Conservation (phyloP, 176 grass and related monocot species). For the Phyllostachys edulis region DNA sequence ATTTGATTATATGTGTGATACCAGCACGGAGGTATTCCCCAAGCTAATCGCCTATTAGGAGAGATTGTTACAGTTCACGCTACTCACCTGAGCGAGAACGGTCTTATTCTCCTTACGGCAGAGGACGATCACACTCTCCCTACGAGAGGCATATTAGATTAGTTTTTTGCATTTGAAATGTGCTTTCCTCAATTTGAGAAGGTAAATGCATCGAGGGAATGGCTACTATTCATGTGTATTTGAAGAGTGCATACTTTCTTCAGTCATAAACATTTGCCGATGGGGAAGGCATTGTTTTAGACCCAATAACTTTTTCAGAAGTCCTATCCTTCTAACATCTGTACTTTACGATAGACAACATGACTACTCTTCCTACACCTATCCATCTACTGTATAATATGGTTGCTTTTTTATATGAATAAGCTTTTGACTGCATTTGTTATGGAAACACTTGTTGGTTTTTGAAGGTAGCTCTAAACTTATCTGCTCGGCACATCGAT, state of each 20-base stretch:
- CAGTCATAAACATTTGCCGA: conserved; percentile 1
- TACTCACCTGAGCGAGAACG: conserved; percentile 44
- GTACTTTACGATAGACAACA: not conserved
- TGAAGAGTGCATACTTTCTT: not conserved
- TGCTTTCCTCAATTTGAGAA: not conserved
- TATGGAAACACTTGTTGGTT: not conserved
- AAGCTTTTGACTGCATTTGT: not conserved
- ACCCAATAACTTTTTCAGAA: not conserved
- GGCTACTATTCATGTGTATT: not conserved
- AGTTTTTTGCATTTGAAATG: not conserved
- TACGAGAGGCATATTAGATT: conserved; percentile 13
- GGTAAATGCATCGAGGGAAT: not conserved
- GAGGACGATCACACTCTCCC: conserved; percentile 17
- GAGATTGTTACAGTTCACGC: conserved; percentile 43
- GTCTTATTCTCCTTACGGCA: conserved; percentile 50
- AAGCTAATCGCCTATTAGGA: conserved; percentile 50
- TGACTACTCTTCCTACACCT: not conserved
- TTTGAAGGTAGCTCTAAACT: not conserved
- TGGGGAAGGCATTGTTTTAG: not conserved
- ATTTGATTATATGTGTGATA: conserved; percentile 15
- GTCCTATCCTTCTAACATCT: not conserved
- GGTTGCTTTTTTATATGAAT: not conserved
- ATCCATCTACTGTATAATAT: not conserved
- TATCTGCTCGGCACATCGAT: not conserved
- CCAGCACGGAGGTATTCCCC: conserved; percentile 44